Evolutionary conservation across 2,329 filamentous ascomycete species (phyloP), one percentile per base, ranked within the genome.

Genomic region (Curvularia lunata): DNA sequence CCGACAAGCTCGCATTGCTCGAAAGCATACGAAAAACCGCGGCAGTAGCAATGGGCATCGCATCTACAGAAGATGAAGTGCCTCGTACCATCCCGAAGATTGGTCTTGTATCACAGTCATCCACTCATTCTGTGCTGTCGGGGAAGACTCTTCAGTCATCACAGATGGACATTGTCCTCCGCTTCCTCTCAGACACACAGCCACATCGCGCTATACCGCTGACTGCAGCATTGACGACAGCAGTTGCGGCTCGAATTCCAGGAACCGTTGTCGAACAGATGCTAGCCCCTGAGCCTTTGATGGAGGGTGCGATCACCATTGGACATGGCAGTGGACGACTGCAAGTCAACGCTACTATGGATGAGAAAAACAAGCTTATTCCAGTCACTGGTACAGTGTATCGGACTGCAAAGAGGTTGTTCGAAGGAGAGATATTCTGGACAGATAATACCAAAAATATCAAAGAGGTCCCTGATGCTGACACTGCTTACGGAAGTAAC

Each of bases 1-100:
- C 83, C 7, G 47, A 68, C 0, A 79, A 78, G 3, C 77, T 90
- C 41, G 81, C 58, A 0, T 79, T 76, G 0, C 76, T 91, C 12
- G 86, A 89, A 53, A 73, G 75, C 1, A 86, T 91, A 52, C 81
- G 88, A 1, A 80, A 78, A 47, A 77, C 81, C 43, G 88, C 85
- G 0, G 84, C 85, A 0, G 80, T 83, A 0, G 78, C 77, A 23
- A 91, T 91, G 87, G 86, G 87, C 0, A 77, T 91, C 46, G 80
- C 82, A 7, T 64, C 71, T 4, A 73, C 78, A 0, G 73, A 77
- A 12, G 75, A 76, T 1, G 75, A 75, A 1, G 82, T 83, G 6
- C 81, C 83, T 0, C 81, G 83, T 0, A 85, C 85, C 1, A 83
- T 90, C 1, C 88, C 88, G 1, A 89, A 90, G 69, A 85, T 90